A percentile compares a stretch with the other conserved stretches of the same genome.
These are phyloP conservation scores for Heterobasidion parviporum DNA, from an alignment of 1,284 basidiomycete genomes.

Conservation along the genomic window DNA sequence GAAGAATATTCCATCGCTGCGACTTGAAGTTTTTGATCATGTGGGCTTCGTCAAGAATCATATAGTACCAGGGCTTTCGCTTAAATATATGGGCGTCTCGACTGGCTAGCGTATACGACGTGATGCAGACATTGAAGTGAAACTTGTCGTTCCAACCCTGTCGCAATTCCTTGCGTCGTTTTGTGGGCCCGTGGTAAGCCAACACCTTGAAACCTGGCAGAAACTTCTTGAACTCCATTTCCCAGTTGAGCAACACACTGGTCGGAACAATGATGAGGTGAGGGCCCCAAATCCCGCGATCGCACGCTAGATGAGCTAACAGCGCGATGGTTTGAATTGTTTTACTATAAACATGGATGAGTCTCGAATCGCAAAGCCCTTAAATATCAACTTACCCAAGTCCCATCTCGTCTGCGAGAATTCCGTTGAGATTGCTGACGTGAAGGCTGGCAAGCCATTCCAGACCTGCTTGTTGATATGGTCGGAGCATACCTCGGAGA, in stretches of 20 bases:
- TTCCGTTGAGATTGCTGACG: slow-evolving; percentile 84
- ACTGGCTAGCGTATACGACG: slow-evolving; percentile 89
- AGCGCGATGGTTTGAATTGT: slow-evolving; percentile 95
- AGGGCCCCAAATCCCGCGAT: slow-evolving; percentile 94
- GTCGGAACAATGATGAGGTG: slow-evolving; percentile 95
- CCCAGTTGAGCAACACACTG: slow-evolving; percentile 95
- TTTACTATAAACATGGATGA: slow-evolving; percentile 49
- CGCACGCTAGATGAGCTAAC: slow-evolving; percentile 89
- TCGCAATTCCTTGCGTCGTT: slow-evolving; percentile 89
- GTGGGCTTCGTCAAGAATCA: slow-evolving; percentile 95
- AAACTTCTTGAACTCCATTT: slow-evolving; percentile 99
- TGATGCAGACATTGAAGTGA: slow-evolving; percentile 94
- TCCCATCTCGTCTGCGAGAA: slow-evolving; percentile 91
- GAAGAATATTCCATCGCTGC: slow-evolving; percentile 90
- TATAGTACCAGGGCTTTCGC: slow-evolving; percentile 93
- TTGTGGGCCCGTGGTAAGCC: slow-evolving; percentile 88
- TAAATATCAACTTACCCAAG: slow-evolving; percentile 56
- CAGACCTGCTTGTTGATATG: slow-evolving; percentile 91
- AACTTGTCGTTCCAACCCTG: slow-evolving; percentile 93
- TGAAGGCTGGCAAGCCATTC: slow-evolving; percentile 95
- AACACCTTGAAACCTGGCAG: slow-evolving; percentile 89
- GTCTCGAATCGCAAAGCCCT: slow-evolving; percentile 7
- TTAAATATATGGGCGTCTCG: slow-evolving; percentile 93
- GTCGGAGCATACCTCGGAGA: slow-evolving; percentile 81
- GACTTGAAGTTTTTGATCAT: slow-evolving; percentile 99